Evolutionary conservation across 345 rosid species (phyloP), one percentile per base, ranked within the genome.

Genomic region (Populus alba): DNA sequence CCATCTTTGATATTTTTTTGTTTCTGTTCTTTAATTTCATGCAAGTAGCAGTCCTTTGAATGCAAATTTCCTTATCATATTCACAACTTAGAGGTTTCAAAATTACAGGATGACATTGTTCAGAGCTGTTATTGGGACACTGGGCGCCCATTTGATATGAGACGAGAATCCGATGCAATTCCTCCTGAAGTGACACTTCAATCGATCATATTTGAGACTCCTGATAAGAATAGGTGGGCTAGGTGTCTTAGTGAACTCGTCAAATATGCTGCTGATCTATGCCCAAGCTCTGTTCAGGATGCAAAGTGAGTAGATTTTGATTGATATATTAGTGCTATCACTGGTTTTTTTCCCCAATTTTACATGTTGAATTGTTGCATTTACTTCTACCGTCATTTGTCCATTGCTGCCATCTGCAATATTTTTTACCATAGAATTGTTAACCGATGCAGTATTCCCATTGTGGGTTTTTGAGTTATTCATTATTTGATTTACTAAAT

Each of bases 111-210:
- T 84, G 99, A 96, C 86, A 94, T 96, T 85, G 95, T 96, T 82
- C 99, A 96, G 83, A 91, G 91, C 84, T 94, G 99, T 86, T 94
- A 92, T 72, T 92, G 94, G 97, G 98, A 96, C 85, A 88, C 94
- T 80, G 94, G 97, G 74, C 92, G 94, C 79, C 97, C 92, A 38
- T 94, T 91, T 91, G 99, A 96, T 87, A 78, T 90, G 83, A 89
- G 92, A 83, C 86, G 95, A 81, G 99, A 96, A 78, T 90, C 95
- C 22, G 98, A 96, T 82, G 89, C 87, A 65, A 90, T 96, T 87
- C 97, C 99, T 82, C 88, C 97, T 77, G 99, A 94, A 49, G 94
- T 91, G 83, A 91, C 98, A 25, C 94, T 96, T 81, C 99, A 94
- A 68, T 94, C 97, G 81, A 90, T 96, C 77, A 92, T 96, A 80